Percentiles rank a stretch among this genome's conserved stretches.
phyloP scores from a whole-genome alignment of 805 yeast species.

The Myxozyma neotropica region DNA sequence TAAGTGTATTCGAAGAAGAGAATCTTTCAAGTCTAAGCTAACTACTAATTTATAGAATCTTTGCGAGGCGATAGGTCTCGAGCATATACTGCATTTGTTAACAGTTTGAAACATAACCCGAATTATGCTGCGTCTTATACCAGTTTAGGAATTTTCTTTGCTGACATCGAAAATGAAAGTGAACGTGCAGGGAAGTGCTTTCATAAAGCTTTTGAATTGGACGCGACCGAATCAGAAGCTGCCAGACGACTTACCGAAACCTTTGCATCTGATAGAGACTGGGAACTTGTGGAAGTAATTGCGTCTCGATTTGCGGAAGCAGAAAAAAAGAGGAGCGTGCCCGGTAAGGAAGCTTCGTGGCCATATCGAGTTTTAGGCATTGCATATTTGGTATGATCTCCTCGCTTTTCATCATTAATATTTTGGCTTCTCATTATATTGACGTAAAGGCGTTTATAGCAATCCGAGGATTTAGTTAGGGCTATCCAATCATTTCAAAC shows the following conservation, averaged over 20 bases:
- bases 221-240: slow-evolving; percentile 71
- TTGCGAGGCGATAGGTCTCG: slow-evolving; percentile 41
- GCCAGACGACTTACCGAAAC: slow-evolving; percentile 71
- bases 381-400: slow-evolving; percentile 58
- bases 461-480: slow-evolving; percentile 41
- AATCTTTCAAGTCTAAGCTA: background rate
- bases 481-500: slow-evolving; percentile 90
- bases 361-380: slow-evolving; percentile 88
- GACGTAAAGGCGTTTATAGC: slow-evolving; percentile 2
- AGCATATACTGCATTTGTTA: slow-evolving; percentile 59
- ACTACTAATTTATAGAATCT: slow-evolving; percentile 37
- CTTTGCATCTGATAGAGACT: slow-evolving; percentile 68
- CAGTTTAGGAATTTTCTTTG: slow-evolving; percentile 74
- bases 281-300: slow-evolving; percentile 81
- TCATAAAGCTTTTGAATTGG: slow-evolving; percentile 85
- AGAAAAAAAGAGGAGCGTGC: slow-evolving; percentile 46
- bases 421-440: background rate
- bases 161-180: slow-evolving; percentile 57
- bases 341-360: slow-evolving; percentile 53
- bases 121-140: slow-evolving; percentile 80
- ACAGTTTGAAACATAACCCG: slow-evolving; percentile 64
- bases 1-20: background rate
- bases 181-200: slow-evolving; percentile 81
- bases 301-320: slow-evolving; percentile 67
- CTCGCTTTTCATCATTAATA: slow-evolving; percentile 60